Conservation (phyloP, 2,329 filamentous ascomycete genomes). For the Cadophora sp. region DNA sequence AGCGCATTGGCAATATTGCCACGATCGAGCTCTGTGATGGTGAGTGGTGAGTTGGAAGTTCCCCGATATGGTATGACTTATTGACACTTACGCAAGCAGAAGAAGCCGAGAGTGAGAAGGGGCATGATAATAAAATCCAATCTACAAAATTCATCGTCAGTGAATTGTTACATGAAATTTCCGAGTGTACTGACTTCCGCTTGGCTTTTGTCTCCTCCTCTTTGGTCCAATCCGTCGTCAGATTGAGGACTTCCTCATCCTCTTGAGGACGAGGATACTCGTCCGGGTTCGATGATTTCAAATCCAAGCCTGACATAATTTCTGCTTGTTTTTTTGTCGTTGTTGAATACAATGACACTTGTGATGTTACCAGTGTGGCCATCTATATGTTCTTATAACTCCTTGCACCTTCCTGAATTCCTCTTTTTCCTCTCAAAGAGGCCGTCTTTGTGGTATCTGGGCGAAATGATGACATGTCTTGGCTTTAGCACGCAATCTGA, state of each 20-base stretch:
- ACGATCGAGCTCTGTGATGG: slow-evolving; percentile 39
- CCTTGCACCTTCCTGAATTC: background rate
- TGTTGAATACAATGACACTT: background rate
- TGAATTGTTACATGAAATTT: too few species aligned
- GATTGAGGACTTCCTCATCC: slow-evolving; percentile 11
- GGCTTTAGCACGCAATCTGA: slow-evolving; percentile 15
- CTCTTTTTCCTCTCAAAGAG: background rate
- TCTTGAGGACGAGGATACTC: slow-evolving; percentile 6
- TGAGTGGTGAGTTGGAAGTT: background rate
- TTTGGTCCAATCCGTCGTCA: slow-evolving; percentile 8
- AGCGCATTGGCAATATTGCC: slow-evolving; percentile 46
- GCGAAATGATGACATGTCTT: slow-evolving; percentile 14
- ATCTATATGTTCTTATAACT: background rate
- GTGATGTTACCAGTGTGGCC: background rate
- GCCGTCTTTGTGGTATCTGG: slow-evolving; percentile 4
- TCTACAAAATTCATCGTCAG: background rate
- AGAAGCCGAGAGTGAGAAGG: slow-evolving; percentile 19
- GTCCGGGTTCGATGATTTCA: slow-evolving; percentile 9
- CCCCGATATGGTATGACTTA: background rate
- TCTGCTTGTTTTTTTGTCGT: background rate
- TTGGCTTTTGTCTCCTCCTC: slow-evolving; percentile 16
- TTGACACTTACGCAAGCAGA: slow-evolving; percentile 15
- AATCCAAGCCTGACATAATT: slow-evolving; percentile 12
- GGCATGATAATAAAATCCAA: slow-evolving; percentile 22
- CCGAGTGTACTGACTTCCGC: slow-evolving; percentile 1